phyloP scores from a whole-genome alignment of 2,329 filamentous ascomycete genomes.

The Aspergillus costaricaensis region DNA sequence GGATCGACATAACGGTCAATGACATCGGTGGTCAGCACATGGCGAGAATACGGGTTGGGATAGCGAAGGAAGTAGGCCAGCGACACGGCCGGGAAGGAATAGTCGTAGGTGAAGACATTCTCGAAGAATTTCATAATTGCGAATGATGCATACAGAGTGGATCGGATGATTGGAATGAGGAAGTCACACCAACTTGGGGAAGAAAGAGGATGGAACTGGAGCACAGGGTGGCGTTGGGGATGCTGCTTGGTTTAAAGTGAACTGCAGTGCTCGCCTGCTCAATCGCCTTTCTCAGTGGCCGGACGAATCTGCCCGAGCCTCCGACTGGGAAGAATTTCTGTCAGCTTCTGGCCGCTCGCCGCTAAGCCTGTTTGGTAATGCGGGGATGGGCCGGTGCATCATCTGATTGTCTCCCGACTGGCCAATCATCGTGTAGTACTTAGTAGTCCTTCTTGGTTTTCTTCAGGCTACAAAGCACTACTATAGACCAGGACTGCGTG shows the following conservation, averaged over 20 bases:
- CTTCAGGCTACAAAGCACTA: neutral
- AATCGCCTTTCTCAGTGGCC: slow-evolving; percentile 19
- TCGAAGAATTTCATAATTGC: slow-evolving; percentile 56
- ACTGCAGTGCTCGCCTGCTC: slow-evolving; percentile 20
- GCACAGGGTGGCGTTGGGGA: slow-evolving; percentile 9
- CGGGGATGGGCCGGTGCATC: slow-evolving; percentile 18
- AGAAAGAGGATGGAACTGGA: slow-evolving; percentile 2
- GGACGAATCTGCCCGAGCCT: slow-evolving; percentile 18
- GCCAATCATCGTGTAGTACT: slow-evolving; percentile 4
- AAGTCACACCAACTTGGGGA: neutral
- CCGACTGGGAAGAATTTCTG: slow-evolving; percentile 22
- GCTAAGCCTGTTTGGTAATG: slow-evolving; percentile 24
- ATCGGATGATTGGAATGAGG: neutral
- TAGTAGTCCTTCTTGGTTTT: neutral
- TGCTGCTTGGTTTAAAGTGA: slow-evolving; percentile 8
- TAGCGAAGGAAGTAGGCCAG: slow-evolving; percentile 70
- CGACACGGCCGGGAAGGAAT: slow-evolving; percentile 66
- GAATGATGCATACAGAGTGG: slow-evolving; percentile 19
- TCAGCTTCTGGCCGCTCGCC: slow-evolving; percentile 18
- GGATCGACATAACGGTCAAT: slow-evolving; percentile 65
- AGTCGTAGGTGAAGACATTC: slow-evolving; percentile 62
- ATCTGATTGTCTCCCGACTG: slow-evolving; percentile 1
- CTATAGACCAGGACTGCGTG: too few relatives aligned
- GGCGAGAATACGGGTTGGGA: slow-evolving; percentile 66
- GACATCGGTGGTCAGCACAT: slow-evolving; percentile 67